A percentile compares a stretch with the other conserved stretches of the same genome.
These are phyloP conservation scores for Fusarium beomiforme DNA, from an alignment of 2,329 filamentous ascomycete species.

Conservation along the genomic window DNA sequence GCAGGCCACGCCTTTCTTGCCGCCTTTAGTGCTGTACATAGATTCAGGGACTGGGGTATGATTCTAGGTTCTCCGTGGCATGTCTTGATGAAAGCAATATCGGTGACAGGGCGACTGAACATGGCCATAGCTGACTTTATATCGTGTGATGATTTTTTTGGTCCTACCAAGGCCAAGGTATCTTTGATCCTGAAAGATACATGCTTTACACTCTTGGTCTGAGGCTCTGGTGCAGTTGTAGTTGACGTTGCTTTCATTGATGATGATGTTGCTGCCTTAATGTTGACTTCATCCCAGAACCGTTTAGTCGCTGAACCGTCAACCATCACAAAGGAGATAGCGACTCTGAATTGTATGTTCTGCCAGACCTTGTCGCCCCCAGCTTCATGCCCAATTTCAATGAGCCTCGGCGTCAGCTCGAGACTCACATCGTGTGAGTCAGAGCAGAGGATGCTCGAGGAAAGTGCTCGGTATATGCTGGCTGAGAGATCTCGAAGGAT, in stretches of 20 bases:
- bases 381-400: neutral
- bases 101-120: neutral
- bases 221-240: neutral
- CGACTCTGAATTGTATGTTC: conserved; percentile 4
- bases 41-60: neutral
- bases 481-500: conserved; percentile 9
- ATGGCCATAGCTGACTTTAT: neutral
- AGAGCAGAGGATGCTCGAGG: conserved; percentile 10
- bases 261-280: neutral
- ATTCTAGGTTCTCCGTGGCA: rapidly evolving
- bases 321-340: conserved; percentile 6
- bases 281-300: conserved; percentile 13
- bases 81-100: neutral
- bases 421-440: conserved; percentile 11
- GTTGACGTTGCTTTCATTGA: rapidly evolving
- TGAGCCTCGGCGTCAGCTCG: neutral
- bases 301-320: neutral
- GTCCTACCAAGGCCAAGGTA: neutral
- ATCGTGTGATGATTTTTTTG: neutral
- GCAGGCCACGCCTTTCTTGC: neutral
- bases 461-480: conserved; percentile 20
- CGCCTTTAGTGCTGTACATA: conserved; percentile 1
- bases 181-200: neutral
- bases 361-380: neutral
- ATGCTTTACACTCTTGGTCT: neutral